Percentiles rank a stretch among this genome's conserved stretches.
These are phyloP conservation scores for Porpolomopsis calyptriformis DNA, from an alignment of 768 basidiomycete species.

Conservation along the genomic window DNA sequence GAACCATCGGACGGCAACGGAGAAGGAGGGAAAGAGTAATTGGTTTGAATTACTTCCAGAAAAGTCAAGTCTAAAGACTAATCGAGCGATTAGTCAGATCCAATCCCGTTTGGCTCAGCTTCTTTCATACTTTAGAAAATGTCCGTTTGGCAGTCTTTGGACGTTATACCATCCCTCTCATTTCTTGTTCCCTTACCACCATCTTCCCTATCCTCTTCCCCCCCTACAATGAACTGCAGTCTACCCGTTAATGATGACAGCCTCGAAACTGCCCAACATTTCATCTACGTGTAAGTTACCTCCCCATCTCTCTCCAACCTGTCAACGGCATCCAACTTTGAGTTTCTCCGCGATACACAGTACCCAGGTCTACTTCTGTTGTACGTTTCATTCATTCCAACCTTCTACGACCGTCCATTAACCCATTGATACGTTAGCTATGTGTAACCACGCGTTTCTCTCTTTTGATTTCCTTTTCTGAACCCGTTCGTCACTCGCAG, in stretches of 20 bases:
- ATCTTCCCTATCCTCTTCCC: conserved; percentile 19
- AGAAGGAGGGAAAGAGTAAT: not conserved
- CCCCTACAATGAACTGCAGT: conserved; percentile 19
- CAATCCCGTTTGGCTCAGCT: conserved; percentile 16
- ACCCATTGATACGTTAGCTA: conserved; percentile 38
- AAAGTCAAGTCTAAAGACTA: not conserved
- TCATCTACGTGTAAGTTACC: conserved; percentile 56
- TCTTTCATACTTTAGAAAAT: conserved; percentile 39
- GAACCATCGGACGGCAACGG: not conserved
- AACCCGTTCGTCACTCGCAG: conserved; percentile 24
- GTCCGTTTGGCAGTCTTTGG: conserved; percentile 22
- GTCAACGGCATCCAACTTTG: not conserved
- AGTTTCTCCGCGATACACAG: conserved; percentile 1
- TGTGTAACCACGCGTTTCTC: conserved; percentile 40
- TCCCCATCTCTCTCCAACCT: not conserved
- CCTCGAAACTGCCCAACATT: conserved; percentile 53
- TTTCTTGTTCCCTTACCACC: conserved; percentile 31
- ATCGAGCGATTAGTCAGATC: not conserved
- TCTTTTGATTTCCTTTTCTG: not conserved
- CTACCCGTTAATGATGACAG: conserved; percentile 23
- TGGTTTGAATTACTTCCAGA: too few relatives aligned
- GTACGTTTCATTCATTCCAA: conserved; percentile 35
- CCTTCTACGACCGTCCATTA: conserved; percentile 18
- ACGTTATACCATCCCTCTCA: conserved; percentile 15
- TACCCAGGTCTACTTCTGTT: conserved; percentile 77